A percentile compares a stretch with the other conserved stretches of the same genome.
These are phyloP conservation scores for Haplosporangium gracile DNA, from an alignment of 192 early-diverging fungal species.

Conservation along the genomic window DNA sequence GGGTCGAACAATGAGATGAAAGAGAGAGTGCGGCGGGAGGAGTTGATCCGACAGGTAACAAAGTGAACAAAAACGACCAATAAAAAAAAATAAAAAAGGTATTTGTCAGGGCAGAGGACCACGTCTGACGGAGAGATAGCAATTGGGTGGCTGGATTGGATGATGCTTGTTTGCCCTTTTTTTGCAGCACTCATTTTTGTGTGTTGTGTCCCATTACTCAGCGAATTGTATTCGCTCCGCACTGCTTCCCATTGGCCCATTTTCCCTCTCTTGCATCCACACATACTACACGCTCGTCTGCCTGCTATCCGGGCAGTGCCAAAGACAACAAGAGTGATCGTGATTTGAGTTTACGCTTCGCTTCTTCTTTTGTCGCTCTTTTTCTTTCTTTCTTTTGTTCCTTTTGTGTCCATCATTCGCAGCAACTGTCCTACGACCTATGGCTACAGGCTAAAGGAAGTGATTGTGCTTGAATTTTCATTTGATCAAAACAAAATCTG, in stretches of 20 bases:
- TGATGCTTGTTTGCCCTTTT: too few relatives aligned
- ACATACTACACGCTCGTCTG: background rate
- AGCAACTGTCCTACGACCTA: background rate
- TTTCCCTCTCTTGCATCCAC: background rate
- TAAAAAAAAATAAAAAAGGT: background rate
- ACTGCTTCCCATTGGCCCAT: slow-evolving; percentile 2
- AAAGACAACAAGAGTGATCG: background rate
- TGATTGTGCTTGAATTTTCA: background rate
- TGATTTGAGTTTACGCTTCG: background rate
- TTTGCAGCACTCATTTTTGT: too few relatives aligned
- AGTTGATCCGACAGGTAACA: slow-evolving; percentile 5
- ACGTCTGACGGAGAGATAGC: background rate
- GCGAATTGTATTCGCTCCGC: background rate
- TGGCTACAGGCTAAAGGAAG: background rate
- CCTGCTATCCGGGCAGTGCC: too few relatives aligned
- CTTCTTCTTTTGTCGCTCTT: background rate
- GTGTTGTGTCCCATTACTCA: background rate
- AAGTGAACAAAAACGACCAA: background rate
- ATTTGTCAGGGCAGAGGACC: background rate
- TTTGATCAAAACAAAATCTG: background rate
- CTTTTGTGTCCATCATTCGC: background rate
- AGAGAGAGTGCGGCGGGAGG: background rate
- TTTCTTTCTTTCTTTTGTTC: background rate
- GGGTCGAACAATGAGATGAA: background rate
- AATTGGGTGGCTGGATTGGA: slow-evolving; percentile 10